phyloP scores from a whole-genome alignment of 2,329 filamentous ascomycete genomes.

The Monosporascus sp. region DNA sequence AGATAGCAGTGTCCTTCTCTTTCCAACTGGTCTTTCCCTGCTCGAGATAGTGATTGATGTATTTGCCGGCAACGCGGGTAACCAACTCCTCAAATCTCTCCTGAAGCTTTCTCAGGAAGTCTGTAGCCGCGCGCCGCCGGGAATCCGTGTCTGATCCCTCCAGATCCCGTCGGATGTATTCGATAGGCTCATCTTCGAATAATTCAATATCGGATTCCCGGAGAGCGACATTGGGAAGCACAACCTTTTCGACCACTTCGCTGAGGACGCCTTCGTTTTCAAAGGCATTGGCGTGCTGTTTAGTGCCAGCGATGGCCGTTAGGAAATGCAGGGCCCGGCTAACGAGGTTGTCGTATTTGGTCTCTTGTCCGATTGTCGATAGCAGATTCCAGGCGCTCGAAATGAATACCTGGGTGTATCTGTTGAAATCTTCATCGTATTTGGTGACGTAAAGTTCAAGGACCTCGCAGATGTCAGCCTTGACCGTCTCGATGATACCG shows the following conservation, averaged over 20 bases:
- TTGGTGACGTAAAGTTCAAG: constrained; percentile 89
- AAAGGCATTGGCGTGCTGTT: constrained; percentile 76
- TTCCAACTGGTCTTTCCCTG: constrained; percentile 86
- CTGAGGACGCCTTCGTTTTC: constrained; percentile 73
- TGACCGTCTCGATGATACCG: constrained; percentile 77
- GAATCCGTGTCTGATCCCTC: constrained; percentile 97
- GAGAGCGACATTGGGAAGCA: constrained; percentile 85
- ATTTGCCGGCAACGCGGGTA: constrained; percentile 79
- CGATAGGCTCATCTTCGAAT: constrained; percentile 97
- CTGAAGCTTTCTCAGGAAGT: constrained; percentile 85
- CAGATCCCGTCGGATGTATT: constrained; percentile 91
- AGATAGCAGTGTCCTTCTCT: constrained; percentile 96
- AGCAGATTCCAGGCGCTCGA: constrained; percentile 86
- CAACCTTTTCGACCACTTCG: constrained; percentile 92
- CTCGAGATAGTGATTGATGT: constrained; percentile 80
- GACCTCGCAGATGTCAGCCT: constrained; percentile 88
- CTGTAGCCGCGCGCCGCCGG: constrained; percentile 82
- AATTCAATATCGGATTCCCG: constrained; percentile 92
- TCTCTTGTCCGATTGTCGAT: constrained; percentile 78
- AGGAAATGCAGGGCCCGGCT: constrained; percentile 93
- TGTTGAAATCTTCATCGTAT: constrained; percentile 88
- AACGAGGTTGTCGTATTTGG: constrained; percentile 89
- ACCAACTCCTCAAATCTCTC: constrained; percentile 83
- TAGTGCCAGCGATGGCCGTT: constrained; percentile 76
- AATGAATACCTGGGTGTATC: constrained; percentile 77